These are phyloP conservation scores for Populus davidiana DNA, from an alignment of 345 rosid genomes.

Conservation along the genomic window DNA sequence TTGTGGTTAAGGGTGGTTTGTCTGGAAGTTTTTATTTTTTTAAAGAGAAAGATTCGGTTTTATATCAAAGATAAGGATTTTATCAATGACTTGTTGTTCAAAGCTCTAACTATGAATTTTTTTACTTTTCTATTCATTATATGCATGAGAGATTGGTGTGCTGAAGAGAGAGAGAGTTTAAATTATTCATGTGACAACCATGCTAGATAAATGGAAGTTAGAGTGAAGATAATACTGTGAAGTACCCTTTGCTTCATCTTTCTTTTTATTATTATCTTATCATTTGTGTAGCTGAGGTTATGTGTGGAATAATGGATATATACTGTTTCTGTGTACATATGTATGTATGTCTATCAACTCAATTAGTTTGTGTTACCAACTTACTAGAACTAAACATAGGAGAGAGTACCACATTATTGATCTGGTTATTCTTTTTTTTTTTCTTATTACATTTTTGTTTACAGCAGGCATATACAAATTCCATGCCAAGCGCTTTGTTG, in stretches of 20 bases:
- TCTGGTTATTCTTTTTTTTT: slow-evolving; percentile 10
- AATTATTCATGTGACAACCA: neutral
- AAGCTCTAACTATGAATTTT: neutral
- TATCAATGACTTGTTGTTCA: neutral
- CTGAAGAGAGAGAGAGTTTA: neutral
- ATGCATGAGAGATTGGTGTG: neutral
- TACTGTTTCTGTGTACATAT: neutral
- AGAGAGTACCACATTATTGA: neutral
- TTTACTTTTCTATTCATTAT: neutral
- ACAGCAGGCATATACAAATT: slow-evolving; percentile 65
- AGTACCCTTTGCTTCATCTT: neutral
- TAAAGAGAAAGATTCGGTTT: neutral
- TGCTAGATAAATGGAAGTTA: neutral
- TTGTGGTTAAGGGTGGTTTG: neutral
- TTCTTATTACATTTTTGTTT: neutral
- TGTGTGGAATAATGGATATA: neutral
- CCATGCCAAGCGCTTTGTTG: slow-evolving; percentile 71
- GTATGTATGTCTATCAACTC: neutral
- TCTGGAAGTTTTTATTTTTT: neutral
- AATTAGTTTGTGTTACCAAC: neutral
- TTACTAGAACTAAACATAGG: neutral
- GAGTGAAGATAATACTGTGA: neutral
- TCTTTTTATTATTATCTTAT: neutral
- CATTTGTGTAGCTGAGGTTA: neutral
- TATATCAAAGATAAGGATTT: neutral